Conservation (phyloP, 139 green algal genomes). For the Pycnococcus provasolii region DNA sequence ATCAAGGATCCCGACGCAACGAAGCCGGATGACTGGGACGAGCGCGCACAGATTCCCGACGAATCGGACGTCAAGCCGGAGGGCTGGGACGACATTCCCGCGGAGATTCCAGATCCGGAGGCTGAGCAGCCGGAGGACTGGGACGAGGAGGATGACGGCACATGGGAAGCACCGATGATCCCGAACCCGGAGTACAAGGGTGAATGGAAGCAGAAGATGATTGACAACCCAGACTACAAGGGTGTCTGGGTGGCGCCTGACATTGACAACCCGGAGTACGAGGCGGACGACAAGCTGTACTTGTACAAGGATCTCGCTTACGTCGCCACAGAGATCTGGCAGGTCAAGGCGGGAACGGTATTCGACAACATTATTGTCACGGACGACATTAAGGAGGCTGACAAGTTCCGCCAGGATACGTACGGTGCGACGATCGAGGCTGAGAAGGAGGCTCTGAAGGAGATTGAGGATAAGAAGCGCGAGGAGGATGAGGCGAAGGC, state of each 20-base stretch:
- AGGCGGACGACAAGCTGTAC: constrained; percentile 57
- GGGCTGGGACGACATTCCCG: constrained; percentile 35
- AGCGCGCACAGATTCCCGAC: constrained; percentile 31
- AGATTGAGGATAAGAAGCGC: constrained; percentile 30
- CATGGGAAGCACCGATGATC: constrained; percentile 73
- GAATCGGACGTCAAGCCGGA: constrained; percentile 8
- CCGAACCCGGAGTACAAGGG: constrained; percentile 84
- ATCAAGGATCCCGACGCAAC: constrained; percentile 74
- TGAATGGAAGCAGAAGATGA: constrained; percentile 69
- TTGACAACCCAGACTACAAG: constrained; percentile 54
- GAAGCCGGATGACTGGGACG: constrained; percentile 86
- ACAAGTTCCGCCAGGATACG: constrained; percentile 61
- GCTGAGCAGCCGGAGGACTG: constrained; percentile 68
- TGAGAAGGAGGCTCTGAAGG: constrained; percentile 54
- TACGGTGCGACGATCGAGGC: constrained; percentile 59
- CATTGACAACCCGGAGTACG: constrained; percentile 79
- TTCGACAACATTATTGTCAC: constrained; percentile 87
- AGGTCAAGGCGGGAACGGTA: constrained; percentile 74
- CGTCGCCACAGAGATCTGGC: constrained; percentile 77
- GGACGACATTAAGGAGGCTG: constrained; percentile 54
- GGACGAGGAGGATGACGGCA: constrained; percentile 89
- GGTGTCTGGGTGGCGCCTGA: constrained; percentile 68
- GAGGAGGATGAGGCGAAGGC: constrained; percentile 32
- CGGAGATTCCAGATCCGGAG: constrained; percentile 32
- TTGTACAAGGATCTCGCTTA: constrained; percentile 54